Base-by-base conservation (phyloP, 2,329 filamentous ascomycete genomes). In the Colletotrichum tropicale region DNA sequence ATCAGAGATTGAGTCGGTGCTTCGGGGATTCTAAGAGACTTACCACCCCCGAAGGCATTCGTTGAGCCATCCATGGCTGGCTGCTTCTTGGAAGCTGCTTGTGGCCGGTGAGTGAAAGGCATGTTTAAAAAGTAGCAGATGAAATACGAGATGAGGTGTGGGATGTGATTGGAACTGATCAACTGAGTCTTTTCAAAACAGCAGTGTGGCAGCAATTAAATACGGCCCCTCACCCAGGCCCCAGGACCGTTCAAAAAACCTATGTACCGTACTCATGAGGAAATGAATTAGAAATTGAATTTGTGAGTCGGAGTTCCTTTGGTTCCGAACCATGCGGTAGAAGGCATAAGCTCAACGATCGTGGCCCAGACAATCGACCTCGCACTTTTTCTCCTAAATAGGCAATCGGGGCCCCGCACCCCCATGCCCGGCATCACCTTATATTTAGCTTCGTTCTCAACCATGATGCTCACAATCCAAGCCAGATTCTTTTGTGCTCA, bases 361-460 rank as follows among this genome's bases (percentile, higher is more conserved):
- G 21, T 48, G 43, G 10, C 10, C 6, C n/a, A 9, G 18, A 21
- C 43, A 21, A 48, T 48, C 43, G 10, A 58, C 21, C 55, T 58
- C 55, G 55, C 55, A 58, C 55, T 58, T 58, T 58, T 58, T 28
- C 55, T 58, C 55, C 55, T 24, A 58, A 58, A 21, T 24, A 58
- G 55, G 55, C 13, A 58, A 58, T 4, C 21, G 13, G 55, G 12
- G 26, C 24, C 55, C 21, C 21, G 16, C 55, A 28, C 5, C 3
- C 13, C 26, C 15, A 48, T 6, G 21, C 52, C 24, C 13, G 21
- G 1, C 13, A 18, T 6, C 10, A 8, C 43, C 43, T 2, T 48
- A 48, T 48, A 48, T 48, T 10, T 1, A 21, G n/a, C 18, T 48
- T 21, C 43, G 0, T 48, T 3, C 43, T 48, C 10, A 8, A 12